Base-by-base conservation (phyloP, 768 basidiomycete genomes). In the Hysterangium stoloniferum region DNA sequence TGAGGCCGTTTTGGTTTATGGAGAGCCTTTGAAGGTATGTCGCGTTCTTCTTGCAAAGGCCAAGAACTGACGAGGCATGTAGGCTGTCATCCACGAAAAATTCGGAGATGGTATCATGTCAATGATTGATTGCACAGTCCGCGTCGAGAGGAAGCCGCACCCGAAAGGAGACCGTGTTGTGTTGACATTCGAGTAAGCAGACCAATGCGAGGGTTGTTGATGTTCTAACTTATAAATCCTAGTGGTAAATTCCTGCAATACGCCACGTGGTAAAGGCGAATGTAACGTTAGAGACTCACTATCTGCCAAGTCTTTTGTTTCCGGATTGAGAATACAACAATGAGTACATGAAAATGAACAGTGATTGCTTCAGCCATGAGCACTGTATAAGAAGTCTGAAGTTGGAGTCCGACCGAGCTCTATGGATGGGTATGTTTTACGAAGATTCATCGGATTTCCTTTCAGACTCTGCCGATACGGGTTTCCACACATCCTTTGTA, bases 61-160 rank as follows among this genome's bases (percentile, higher is more conserved):
- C 28, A 28, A 15, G n/a, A 55, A 41, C 11, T 42, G 24, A 34
- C 24, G 56, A 48, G 54, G 19, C 41, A 4, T 43, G 1, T 32
- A 80, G 79, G 80, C 86, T 35, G 62, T 89, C 59, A 81, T 89
- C 40, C 84, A 88, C 58, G 86, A 89, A 66, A 85, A 85, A 84
- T 89, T 88, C 55, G 87, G 87, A 4, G 87, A 90, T 58, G 86
- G 87, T 4, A 89, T 90, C 54, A 88, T 89, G 85, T 85, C 83
- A 17, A 86, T 89, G 84, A 87, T 89, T 52, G 86, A 90, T 62
- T 89, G 86, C 65, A 80, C 77, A 57, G 73, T 89, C 54, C 72
- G 71, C 41, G 70, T 89, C 38, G 70, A 77, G 54, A 78, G 71
- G 67, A 88, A 89, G 63, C 71, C 74, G 13, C 78, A 88, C 58